These are phyloP conservation scores for Candida xiaguanensis DNA, from an alignment of 805 yeast species.

Conservation along the genomic window DNA sequence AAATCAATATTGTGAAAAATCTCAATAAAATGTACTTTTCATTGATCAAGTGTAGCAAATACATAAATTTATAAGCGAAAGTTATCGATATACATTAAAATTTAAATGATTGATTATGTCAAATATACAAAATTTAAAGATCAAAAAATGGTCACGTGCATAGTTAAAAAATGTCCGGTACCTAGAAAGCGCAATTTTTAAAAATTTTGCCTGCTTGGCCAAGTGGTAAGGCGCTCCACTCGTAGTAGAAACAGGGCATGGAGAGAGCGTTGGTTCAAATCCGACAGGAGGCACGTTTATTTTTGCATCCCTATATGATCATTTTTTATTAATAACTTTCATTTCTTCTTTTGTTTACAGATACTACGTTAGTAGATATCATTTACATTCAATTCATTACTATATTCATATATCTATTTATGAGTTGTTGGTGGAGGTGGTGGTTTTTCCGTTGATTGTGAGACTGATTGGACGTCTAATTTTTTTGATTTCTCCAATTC, in stretches of 20 bases:
- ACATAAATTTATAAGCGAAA: too few relatives aligned
- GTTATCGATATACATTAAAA: too few relatives aligned
- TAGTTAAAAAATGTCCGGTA: neutral
- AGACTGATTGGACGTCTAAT: conserved; percentile 19
- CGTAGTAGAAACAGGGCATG: conserved; percentile 32
- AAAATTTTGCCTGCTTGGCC: conserved; percentile 44
- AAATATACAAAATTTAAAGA: too few relatives aligned
- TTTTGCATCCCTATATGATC: neutral
- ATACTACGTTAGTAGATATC: too few relatives aligned
- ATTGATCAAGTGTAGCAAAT: too few relatives aligned
- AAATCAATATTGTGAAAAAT: too few relatives aligned
- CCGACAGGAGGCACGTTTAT: conserved; percentile 44
- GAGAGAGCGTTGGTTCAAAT: conserved; percentile 53
- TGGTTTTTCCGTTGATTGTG: conserved; percentile 12
- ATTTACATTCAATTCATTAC: too few relatives aligned
- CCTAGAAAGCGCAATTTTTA: neutral
- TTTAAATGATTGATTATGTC: too few relatives aligned
- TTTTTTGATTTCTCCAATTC: conserved; percentile 40
- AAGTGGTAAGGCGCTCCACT: conserved; percentile 54
- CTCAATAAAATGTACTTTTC: too few relatives aligned
- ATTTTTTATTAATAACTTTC: too few relatives aligned
- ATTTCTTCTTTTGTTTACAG: too few relatives aligned
- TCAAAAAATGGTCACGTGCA: too few relatives aligned
- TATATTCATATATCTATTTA: conserved; percentile 2
- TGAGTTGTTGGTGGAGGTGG: conserved; percentile 17